Percentiles rank a stretch among this genome's conserved stretches.
Conservation (phyloP, 2,329 filamentous ascomycete genomes). For the Bertia moriformis region DNA sequence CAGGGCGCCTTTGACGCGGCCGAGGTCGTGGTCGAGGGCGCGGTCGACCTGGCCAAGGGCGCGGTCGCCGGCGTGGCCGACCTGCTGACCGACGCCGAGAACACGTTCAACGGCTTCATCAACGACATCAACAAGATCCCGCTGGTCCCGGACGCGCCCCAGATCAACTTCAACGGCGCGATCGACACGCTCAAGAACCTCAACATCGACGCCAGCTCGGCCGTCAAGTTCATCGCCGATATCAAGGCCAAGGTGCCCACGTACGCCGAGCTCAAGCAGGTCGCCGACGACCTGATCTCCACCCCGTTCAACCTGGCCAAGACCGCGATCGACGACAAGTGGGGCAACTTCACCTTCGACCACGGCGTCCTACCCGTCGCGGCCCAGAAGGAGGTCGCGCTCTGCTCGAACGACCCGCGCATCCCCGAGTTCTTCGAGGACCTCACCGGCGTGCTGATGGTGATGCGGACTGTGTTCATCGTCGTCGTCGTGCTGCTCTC, state of each 20-base stretch:
- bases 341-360: conserved; percentile 45
- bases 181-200: conserved; percentile 24
- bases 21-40: conserved; percentile 15
- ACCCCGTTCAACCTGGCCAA: conserved; percentile 40
- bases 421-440: conserved; percentile 51
- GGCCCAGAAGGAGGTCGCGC: conserved; percentile 41
- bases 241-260: conserved; percentile 46
- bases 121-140: conserved; percentile 21
- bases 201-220: conserved; percentile 27
- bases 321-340: conserved; percentile 36
- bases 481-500: conserved; percentile 41
- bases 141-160: conserved; percentile 24
- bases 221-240: conserved; percentile 37
- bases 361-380: conserved; percentile 43
- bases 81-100: conserved; percentile 15
- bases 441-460: conserved; percentile 31
- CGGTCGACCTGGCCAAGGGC: conserved; percentile 39
- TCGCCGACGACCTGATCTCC: conserved; percentile 40
- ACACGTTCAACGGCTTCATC: conserved; percentile 19
- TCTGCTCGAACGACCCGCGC: conserved; percentile 49
- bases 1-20: conserved; percentile 32
- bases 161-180: conserved; percentile 22
- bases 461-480: conserved; percentile 43
- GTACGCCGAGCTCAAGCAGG: conserved; percentile 48
- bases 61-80: conserved; percentile 41